Evolutionary conservation across 768 basidiomycete species (phyloP).

Genomic region (Suillus sp.): DNA sequence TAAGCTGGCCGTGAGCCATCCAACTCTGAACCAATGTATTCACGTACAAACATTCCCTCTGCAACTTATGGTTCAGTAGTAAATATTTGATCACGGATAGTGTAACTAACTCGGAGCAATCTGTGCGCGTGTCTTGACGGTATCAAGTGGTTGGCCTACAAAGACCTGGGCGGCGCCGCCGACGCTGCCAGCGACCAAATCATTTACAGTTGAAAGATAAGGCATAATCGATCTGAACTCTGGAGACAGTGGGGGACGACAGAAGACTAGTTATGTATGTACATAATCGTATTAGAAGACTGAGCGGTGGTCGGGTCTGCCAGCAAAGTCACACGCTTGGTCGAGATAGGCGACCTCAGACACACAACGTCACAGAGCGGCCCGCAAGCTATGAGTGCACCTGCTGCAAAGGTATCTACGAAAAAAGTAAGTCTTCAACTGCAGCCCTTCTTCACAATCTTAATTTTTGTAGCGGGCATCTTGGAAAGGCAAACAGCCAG

Average conservation of each 20-base stretch:
- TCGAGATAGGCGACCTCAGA: neutral
- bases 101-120: conserved; percentile 70
- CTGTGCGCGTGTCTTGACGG: conserved; percentile 86
- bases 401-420: neutral
- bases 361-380: too few relatives aligned
- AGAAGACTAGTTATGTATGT: neutral
- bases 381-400: neutral
- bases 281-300: neutral
- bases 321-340: conserved; percentile 2
- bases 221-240: conserved; percentile 3
- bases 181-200: conserved; percentile 84
- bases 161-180: conserved; percentile 95
- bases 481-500: neutral
- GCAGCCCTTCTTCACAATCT: neutral
- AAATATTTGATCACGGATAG: conserved; percentile 1
- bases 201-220: conserved; percentile 66
- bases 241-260: neutral
- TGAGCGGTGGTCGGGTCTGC: neutral
- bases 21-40: neutral
- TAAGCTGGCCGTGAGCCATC: conserved; percentile 30
- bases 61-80: conserved; percentile 13
- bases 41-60: conserved; percentile 89
- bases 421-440: neutral
- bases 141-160: conserved; percentile 91
- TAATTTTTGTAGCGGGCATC: neutral